Evolutionary conservation across 179 eudicot species (phyloP).

Genomic region (Spergularia azorica): DNA sequence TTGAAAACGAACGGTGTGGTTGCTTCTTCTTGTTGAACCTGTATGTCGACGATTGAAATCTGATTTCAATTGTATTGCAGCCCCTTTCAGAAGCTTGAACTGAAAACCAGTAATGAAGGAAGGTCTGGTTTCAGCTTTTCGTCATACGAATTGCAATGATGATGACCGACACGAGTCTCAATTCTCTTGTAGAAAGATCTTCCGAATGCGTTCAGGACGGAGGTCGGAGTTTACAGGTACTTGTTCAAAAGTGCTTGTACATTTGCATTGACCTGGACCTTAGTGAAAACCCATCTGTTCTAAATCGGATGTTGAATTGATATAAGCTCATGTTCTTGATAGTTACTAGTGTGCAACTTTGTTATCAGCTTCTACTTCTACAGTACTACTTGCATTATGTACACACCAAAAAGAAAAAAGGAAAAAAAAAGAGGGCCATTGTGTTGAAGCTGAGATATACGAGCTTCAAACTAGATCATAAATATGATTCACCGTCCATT

Average conservation of each 20-base stretch:
- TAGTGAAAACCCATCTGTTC: background rate
- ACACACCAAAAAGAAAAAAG: too few species aligned
- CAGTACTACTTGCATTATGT: too few species aligned
- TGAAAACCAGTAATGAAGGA: conserved; percentile 77
- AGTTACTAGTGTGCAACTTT: background rate
- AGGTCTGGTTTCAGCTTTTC: conserved; percentile 87
- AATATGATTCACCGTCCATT: too few species aligned
- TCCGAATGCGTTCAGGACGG: background rate
- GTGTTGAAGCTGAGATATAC: too few species aligned
- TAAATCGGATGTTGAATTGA: background rate
- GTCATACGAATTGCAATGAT: conserved; percentile 73
- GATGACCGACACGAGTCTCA: conserved; percentile 15
- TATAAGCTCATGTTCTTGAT: background rate
- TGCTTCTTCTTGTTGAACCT: background rate
- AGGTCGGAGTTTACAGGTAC: background rate
- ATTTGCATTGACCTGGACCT: background rate
- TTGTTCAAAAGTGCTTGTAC: background rate
- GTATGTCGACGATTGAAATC: background rate
- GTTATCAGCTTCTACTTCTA: too few species aligned
- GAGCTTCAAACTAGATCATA: too few species aligned
- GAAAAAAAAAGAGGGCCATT: too few species aligned
- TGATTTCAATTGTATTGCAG: conserved; percentile 40
- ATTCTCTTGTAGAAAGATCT: background rate
- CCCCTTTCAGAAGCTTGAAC: conserved; percentile 94
- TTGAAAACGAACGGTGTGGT: too few species aligned